These are phyloP conservation scores for Golubevia pallescens DNA, from an alignment of 1,284 basidiomycete genomes.

Conservation along the genomic window DNA sequence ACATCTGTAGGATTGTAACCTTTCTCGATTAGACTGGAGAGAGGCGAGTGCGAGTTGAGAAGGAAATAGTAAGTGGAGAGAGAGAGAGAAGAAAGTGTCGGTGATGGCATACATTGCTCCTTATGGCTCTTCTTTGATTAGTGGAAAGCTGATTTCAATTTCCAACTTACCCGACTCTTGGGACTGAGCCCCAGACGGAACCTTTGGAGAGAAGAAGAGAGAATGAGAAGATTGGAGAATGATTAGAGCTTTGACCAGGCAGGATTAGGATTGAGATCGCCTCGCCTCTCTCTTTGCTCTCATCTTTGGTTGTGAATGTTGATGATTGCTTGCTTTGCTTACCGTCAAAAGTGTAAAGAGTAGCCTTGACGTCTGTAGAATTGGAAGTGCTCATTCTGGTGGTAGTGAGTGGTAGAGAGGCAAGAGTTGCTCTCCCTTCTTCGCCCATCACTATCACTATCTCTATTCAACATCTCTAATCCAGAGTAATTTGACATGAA, in stretches of 20 bases:
- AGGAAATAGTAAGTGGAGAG: too few species aligned
- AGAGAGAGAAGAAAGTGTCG: too few species aligned
- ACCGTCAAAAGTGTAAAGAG: too few species aligned
- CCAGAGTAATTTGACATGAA: constrained; percentile 16
- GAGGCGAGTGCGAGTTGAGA: constrained; percentile 4
- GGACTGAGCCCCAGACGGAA: constrained; percentile 43
- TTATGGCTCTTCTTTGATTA: too few species aligned
- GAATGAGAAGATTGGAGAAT: neutral
- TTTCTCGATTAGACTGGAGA: constrained; percentile 44
- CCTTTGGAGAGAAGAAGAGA: constrained; percentile 6
- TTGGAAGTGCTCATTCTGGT: constrained; percentile 1
- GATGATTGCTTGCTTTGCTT: too few species aligned
- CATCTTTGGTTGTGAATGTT: too few species aligned
- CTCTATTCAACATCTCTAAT: constrained; percentile 10
- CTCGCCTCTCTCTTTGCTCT: too few species aligned
- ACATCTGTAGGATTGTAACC: constrained; percentile 35
- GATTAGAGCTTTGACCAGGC: neutral
- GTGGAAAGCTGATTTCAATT: too few species aligned
- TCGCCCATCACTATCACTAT: constrained; percentile 12
- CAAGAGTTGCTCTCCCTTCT: constrained; percentile 6
- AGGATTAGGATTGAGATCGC: too few species aligned
- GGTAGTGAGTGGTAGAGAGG: neutral
- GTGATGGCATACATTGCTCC: too few species aligned
- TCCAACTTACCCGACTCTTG: too few species aligned
- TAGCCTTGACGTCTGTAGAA: constrained; percentile 21